Conservation (phyloP, 768 basidiomycete species). For the Termitomyces heimii region DNA sequence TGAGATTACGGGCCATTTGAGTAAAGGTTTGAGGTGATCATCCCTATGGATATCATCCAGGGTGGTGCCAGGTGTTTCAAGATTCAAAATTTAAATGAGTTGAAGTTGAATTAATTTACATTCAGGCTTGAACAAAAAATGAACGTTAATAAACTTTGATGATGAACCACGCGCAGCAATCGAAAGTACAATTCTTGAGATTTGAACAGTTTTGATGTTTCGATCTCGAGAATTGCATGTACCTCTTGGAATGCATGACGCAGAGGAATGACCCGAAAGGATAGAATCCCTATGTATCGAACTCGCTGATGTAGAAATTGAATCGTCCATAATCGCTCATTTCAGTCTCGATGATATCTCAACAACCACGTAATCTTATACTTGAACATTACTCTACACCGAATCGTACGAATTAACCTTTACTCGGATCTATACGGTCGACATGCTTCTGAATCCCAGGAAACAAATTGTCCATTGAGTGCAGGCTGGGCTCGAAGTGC, state of each 20-base stretch:
- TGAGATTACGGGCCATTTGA: neutral
- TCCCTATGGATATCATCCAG: no score
- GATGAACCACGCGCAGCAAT: no score
- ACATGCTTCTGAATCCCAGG: conserved; percentile 74
- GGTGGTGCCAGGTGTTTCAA: no score
- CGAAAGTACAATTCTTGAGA: no score
- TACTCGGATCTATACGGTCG: conserved; percentile 36
- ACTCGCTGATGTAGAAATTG: neutral
- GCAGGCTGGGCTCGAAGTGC: conserved; percentile 56
- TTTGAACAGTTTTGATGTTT: no score
- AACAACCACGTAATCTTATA: neutral
- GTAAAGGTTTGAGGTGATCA: neutral
- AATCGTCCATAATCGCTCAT: neutral
- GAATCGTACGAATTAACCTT: neutral
- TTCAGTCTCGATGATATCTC: neutral
- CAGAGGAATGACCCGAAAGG: no score
- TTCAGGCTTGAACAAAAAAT: no score
- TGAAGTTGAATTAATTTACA: neutral
- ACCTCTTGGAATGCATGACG: no score
- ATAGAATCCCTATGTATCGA: no score
- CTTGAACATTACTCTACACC: neutral
- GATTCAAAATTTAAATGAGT: no score
- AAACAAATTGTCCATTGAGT: conserved; percentile 73
- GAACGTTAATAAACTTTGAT: no score
- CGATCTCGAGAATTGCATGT: neutral